Percentiles rank a stretch among this genome's conserved stretches.
These are phyloP conservation scores for Aureobasidium lini DNA, from an alignment of 2,329 filamentous ascomycete species.

Conservation along the genomic window DNA sequence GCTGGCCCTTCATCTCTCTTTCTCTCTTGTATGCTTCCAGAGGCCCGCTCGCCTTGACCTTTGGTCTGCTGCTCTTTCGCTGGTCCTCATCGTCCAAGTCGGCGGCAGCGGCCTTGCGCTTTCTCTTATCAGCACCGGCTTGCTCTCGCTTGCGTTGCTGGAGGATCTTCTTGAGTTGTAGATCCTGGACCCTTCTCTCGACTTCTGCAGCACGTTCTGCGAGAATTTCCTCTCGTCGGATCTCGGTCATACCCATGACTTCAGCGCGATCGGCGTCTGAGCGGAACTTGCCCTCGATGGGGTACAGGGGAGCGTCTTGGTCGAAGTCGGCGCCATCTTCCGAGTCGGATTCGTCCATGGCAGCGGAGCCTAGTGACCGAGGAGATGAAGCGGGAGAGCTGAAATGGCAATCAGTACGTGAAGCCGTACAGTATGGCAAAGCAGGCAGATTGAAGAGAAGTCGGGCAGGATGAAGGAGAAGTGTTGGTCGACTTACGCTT, in stretches of 20 bases:
- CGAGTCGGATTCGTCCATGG: conserved; percentile 84
- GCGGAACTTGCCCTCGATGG: conserved; percentile 75
- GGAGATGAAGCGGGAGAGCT: conserved; percentile 63
- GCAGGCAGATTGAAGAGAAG: conserved; percentile 15
- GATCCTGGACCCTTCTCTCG: conserved; percentile 73
- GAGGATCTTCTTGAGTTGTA: conserved; percentile 71
- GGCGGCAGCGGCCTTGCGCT: conserved; percentile 69
- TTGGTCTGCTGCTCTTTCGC: conserved; percentile 52
- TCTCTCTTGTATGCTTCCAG: conserved; percentile 64
- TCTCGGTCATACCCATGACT: conserved; percentile 81
- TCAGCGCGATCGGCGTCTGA: conserved; percentile 47
- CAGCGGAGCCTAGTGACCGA: conserved; percentile 69
- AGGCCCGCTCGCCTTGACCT: conserved; percentile 51
- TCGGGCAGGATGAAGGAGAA: conserved; percentile 4
- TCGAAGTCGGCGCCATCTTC: conserved; percentile 47
- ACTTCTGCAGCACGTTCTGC: conserved; percentile 80
- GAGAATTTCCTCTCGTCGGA: conserved; percentile 83
- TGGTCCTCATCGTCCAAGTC: conserved; percentile 66
- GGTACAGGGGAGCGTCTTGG: conserved; percentile 62
- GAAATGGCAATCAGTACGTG: conserved; percentile 14
- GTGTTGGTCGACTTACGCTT: conserved; percentile 60
- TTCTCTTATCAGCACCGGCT: conserved; percentile 45
- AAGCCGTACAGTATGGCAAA: conserved; percentile 10
- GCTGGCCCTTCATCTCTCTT: conserved; percentile 49
- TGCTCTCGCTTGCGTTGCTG: conserved; percentile 57